Evolutionary conservation across 2,329 filamentous ascomycete genomes (phyloP), one percentile per base, ranked within the genome.

Genomic region (Aspergillus aculeatinus): DNA sequence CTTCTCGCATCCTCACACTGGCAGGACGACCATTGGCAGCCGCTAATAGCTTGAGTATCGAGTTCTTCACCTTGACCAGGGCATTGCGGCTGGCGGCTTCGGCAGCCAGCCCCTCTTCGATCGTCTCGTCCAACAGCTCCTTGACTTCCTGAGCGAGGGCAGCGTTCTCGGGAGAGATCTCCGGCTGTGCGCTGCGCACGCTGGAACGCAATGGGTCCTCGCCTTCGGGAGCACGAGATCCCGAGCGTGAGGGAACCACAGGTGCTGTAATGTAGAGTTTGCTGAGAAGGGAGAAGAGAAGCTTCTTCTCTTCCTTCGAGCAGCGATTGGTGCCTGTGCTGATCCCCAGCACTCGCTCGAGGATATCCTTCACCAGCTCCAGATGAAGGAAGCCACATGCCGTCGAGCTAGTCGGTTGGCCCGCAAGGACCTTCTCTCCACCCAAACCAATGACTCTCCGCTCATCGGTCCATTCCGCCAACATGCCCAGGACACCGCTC

Each of bases 401-500:
- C 67, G 64, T 68, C 57, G 74, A 65, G 80, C 81, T 78, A 84
- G 80, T 81, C 52, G 89, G 85, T 55, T 76, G 77, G 25, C 71
- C 77, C 60, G 79, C 77, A 1, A 82, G 68, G 29, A 79, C 66
- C 29, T 72, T 73, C 50, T 79, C 65, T 79, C 82, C 59, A 74
- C 83, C 77, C 78, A 90, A 78, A 79, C 91, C 81, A 11, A 87
- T 79, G 6, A 87, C 81, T 74, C 96, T 93, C 53, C 94, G 83
- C 42, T 93, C 92, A 74, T 98, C 94, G 0, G 94, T 98, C 95
- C 94, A 98, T 73, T 98, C 94, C 0, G 93, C 86, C 7, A 98
- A 79, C 77, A 80, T 79, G 70, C 92, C 94, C 3, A 90, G 87
- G 1, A 91, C 92, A 60, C 96, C 90, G 3, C 88, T 85, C 48